phyloP scores from a whole-genome alignment of 768 basidiomycete species.

The Boletus edulis region DNA sequence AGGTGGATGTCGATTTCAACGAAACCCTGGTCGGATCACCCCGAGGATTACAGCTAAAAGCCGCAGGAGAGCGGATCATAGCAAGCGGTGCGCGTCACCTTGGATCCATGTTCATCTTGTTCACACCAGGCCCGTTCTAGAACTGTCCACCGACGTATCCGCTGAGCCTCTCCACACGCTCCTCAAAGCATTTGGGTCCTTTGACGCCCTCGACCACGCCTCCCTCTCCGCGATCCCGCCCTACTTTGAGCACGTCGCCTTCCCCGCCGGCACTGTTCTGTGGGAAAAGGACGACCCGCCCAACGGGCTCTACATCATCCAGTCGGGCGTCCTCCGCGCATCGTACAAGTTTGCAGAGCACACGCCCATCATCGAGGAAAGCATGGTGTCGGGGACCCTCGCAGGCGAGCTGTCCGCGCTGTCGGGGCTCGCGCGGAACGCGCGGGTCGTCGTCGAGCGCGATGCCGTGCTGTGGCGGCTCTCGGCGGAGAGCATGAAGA shows the following conservation, averaged over 20 bases:
- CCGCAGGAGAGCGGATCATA: conserved; percentile 71
- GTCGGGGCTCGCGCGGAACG: conserved; percentile 76
- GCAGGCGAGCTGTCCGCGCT: conserved; percentile 90
- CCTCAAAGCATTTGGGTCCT: conserved; percentile 76
- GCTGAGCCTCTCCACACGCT: conserved; percentile 74
- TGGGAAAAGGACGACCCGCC: conserved; percentile 78
- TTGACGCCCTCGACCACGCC: conserved; percentile 52
- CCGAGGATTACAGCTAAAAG: conserved; percentile 60
- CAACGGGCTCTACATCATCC: conserved; percentile 86
- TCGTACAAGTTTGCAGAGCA: conserved; percentile 76
- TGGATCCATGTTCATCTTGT: neutral
- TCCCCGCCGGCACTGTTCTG: conserved; percentile 58
- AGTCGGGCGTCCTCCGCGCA: conserved; percentile 82
- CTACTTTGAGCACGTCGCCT: conserved; percentile 65
- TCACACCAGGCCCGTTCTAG: neutral
- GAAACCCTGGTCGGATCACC: conserved; percentile 57
- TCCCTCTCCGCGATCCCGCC: conserved; percentile 62
- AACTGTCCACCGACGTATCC: conserved; percentile 32
- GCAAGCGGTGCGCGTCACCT: conserved; percentile 45
- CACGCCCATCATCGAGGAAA: conserved; percentile 70
- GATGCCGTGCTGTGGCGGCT: conserved; percentile 82
- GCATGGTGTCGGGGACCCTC: conserved; percentile 90
- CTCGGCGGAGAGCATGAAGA: conserved; percentile 51
- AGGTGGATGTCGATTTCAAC: conserved; percentile 44
- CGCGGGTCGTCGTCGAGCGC: conserved; percentile 80